Base-by-base conservation (phyloP, 345 rosid species). In the Gossypium longicalyx region DNA sequence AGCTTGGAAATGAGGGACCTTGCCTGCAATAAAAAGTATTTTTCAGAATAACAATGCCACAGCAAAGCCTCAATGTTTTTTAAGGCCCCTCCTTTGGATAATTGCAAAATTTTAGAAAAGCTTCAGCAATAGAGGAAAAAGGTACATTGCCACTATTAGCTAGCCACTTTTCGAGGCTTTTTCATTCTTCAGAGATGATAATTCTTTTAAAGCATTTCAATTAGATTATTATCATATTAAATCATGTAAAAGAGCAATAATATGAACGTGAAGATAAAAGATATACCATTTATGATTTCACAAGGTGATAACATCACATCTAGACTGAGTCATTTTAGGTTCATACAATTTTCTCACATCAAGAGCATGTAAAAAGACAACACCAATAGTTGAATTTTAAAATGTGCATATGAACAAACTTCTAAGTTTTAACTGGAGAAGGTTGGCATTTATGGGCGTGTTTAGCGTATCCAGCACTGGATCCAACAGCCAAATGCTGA, bases 1-100 rank as follows among this genome's bases (percentile, higher is more conserved):
- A 91, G 84, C 89, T 85, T 88, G 52, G 87, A 72, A 76, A 89
- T 78, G 56, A 87, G 86, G 72, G 83, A 75, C 23, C 78, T 84
- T 17, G 82, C 85, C 97, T 91, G 86, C 69, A 79, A 70, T 17
- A 25, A 25, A 61, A 73, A 61, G 25, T 25, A 11, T 25, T 47
- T 44, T 44, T 44, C 64, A 65, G 59, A 60, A 23, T 19, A n/a
- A 45, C 44, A 72, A 47, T 6, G 43, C 23, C 51, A 16, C 67
- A 25, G 19, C 0, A 3, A 56, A 56, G 8, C 58, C 49, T 49
- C 59, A 49, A 49, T 47, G 19, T 45, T 34, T 34, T 34, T 34
- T 34, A 34, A 10, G 6, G 3, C 38, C 15, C 8, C 12, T 4
- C 4, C 9, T 1, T 16, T 16, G 45, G 62, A 57, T 60, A 60